Percentiles rank a stretch among this genome's conserved stretches.
Evolutionary conservation across 768 basidiomycete species (phyloP).

Genomic region (Sutorius australiensis): DNA sequence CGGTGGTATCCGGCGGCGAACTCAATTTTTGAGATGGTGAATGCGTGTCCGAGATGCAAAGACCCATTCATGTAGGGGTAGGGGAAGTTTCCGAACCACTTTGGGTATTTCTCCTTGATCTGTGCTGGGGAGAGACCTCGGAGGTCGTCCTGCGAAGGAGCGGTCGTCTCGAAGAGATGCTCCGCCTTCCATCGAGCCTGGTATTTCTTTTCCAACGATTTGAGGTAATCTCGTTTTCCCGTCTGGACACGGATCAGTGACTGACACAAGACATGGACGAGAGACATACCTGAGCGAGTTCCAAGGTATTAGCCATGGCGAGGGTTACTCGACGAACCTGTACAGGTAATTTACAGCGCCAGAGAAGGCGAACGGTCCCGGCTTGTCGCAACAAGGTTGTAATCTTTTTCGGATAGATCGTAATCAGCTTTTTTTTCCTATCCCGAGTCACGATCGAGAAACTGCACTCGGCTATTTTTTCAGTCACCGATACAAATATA

Average conservation of each 20-base stretch:
- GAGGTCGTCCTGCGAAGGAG: constrained; percentile 67
- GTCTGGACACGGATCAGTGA: constrained; percentile 51
- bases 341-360: constrained; percentile 33
- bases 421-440: constrained; percentile 18
- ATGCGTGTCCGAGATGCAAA: constrained; percentile 94
- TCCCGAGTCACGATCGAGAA: constrained; percentile 22
- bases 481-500: constrained; percentile 14
- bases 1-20: constrained; percentile 94
- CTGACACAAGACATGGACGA: not conserved
- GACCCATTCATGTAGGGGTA: constrained; percentile 99
- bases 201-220: constrained; percentile 77
- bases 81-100: constrained; percentile 97
- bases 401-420: constrained; percentile 26
- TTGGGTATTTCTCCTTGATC: constrained; percentile 75
- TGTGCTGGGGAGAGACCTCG: constrained; percentile 60
- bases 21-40: constrained; percentile 97
- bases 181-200: constrained; percentile 78
- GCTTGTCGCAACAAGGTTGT: constrained; percentile 21
- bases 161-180: constrained; percentile 78
- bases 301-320: constrained; percentile 60
- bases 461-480: constrained; percentile 5
- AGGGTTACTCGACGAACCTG: constrained; percentile 10
- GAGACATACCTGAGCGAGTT: constrained; percentile 53
- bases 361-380: constrained; percentile 20
- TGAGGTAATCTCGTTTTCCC: constrained; percentile 86